Base-by-base conservation (phyloP, 2,329 filamentous ascomycete species). In the Sphaerulina vaccinii region DNA sequence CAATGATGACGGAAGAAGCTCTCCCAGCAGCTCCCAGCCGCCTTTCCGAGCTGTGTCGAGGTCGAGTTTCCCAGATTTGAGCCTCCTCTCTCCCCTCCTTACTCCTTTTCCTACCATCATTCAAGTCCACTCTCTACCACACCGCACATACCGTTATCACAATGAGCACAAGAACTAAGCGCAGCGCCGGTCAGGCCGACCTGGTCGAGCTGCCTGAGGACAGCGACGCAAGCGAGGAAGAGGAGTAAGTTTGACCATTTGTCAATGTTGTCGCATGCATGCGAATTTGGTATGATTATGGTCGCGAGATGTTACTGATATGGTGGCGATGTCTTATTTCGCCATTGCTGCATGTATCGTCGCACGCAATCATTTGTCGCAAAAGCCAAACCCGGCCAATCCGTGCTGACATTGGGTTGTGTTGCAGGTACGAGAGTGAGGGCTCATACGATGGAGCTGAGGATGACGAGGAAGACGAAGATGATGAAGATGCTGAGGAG, bases 171-270 rank as follows among this genome's bases (percentile, higher is more conserved):
- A 39, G 44, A 48, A 35, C 44, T 15, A 48, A 48, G 44, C 44
- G 44, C 22, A 48, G 44, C 23, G 44, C 44, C 13, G 68, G 71
- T 47, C 68, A 71, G 56, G 71, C 72, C 57, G 71, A 74, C 68
- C 70, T 74, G 50, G 65, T 69, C 38, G 70, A 70, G 38, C 69
- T 74, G 18, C 71, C 71, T 2, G 70, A 68, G 51, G 71, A 73
- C 51, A 51, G 54, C 35, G 44, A 46, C 32, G 71, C 71, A 22
- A 48, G 48, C 23, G 51, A 54, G 38, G 51, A 54, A 36, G 51
- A 54, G 32, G 71, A 73, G 68, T 71, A 72, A 66, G 71, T 55
- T 16, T 21, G n/a, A 15, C n/a, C 29, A 5, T 15, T 23, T 18
- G 33, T n/a, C n/a, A n/a, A n/a, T n/a, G 13, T 21, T 29, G 41